A percentile compares a stretch with the other conserved stretches of the same genome.
These are phyloP conservation scores for Scheffersomyces amazonensis DNA, from an alignment of 805 yeast genomes.

Conservation along the genomic window DNA sequence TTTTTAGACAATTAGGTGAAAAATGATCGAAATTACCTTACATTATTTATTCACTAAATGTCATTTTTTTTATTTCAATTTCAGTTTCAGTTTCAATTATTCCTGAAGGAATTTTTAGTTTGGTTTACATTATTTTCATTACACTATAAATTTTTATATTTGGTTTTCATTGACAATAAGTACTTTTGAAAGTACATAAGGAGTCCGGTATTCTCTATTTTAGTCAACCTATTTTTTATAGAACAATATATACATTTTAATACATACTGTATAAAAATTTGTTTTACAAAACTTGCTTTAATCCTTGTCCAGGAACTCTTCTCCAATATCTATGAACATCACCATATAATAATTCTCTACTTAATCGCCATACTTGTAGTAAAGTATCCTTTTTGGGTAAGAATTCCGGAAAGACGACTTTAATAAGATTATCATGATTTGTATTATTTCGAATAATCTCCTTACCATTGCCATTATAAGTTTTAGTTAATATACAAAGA, in stretches of 20 bases:
- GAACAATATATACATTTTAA: too few species aligned
- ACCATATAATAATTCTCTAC: constrained; percentile 37
- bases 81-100: neutral
- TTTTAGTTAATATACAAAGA: constrained; percentile 53
- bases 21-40: neutral
- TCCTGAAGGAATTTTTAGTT: neutral
- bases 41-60: neutral
- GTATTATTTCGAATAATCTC: neutral
- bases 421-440: constrained; percentile 15
- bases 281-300: constrained; percentile 14
- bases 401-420: constrained; percentile 40
- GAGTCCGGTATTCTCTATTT: too few species aligned
- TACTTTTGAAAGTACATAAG: too few species aligned
- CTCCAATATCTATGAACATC: constrained; percentile 26
- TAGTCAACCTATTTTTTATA: too few species aligned
- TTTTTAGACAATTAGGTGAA: constrained; percentile 29
- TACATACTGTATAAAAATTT: too few species aligned
- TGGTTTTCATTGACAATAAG: too few species aligned
- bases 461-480: constrained; percentile 3
- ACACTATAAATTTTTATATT: too few species aligned
- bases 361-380: constrained; percentile 36
- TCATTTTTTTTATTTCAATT: neutral
- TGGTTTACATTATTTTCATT: too few species aligned
- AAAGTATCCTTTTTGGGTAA: constrained; percentile 41
- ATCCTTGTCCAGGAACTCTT: constrained; percentile 36